A percentile compares a stretch with the other conserved stretches of the same genome.
Conservation (phyloP, 116 monocot genomes). For the Trichopus zeylanicus region DNA sequence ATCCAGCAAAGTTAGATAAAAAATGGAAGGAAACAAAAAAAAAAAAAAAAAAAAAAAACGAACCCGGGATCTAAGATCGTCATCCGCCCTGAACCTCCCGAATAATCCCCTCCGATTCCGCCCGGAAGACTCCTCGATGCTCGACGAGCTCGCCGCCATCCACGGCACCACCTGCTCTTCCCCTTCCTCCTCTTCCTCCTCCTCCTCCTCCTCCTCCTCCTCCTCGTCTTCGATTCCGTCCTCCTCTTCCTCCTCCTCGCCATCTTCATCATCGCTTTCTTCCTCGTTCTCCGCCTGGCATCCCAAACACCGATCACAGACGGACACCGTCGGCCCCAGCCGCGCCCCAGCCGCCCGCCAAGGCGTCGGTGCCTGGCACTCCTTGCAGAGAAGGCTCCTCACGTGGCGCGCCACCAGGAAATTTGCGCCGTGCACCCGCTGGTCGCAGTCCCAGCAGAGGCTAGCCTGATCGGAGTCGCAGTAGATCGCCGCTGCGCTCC, state of each 20-base stretch:
- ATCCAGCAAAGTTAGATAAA: too few relatives aligned
- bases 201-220: slow-evolving; percentile 5
- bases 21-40: too few relatives aligned
- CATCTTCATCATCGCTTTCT: neutral
- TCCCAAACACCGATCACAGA: slow-evolving; percentile 26
- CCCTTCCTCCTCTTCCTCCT: slow-evolving; percentile 33
- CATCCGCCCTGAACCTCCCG: too few relatives aligned
- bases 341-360: slow-evolving; percentile 42
- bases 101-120: too few relatives aligned
- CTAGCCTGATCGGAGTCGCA: slow-evolving; percentile 55
- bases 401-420: slow-evolving; percentile 51
- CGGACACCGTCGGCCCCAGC: slow-evolving; percentile 34
- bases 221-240: slow-evolving; percentile 9
- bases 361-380: slow-evolving; percentile 36
- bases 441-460: slow-evolving; percentile 62
- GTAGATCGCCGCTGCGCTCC: slow-evolving; percentile 27
- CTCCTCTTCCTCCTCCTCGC: slow-evolving; percentile 19
- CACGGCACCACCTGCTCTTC: slow-evolving; percentile 49
- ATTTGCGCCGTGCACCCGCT: slow-evolving; percentile 50
- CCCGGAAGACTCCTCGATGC: slow-evolving; percentile 16
- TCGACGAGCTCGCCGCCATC: slow-evolving; percentile 27
- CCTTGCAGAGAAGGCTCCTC: slow-evolving; percentile 36
- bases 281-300: neutral
- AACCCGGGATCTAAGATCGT: too few relatives aligned
- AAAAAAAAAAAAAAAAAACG: too few relatives aligned